Conservation (phyloP, 2,329 filamentous ascomycete genomes). For the Beauveria pseudobassiana region DNA sequence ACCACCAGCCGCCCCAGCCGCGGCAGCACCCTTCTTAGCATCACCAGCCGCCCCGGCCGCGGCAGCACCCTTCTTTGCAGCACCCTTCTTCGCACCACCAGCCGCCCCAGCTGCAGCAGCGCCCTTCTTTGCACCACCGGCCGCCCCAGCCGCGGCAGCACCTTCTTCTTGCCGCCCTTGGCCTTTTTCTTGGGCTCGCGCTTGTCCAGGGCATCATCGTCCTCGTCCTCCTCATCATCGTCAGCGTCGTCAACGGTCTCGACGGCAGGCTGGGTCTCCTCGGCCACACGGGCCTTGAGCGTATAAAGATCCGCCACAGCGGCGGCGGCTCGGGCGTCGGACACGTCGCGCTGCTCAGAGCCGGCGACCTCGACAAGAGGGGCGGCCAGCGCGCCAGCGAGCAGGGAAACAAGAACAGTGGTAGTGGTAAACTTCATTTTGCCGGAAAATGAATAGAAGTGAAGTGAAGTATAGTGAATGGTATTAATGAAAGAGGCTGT, state of each 20-base stretch:
- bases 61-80: not conserved
- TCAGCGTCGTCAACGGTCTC: not conserved
- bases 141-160: no score
- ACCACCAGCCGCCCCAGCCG: no score
- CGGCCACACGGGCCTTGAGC: not conserved
- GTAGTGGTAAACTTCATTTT: constrained; percentile 10
- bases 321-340: not conserved
- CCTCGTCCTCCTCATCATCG: not conserved
- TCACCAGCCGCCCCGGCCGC: no score
- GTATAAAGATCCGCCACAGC: not conserved
- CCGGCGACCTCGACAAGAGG: not conserved
- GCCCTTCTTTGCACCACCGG: not conserved
- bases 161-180: not conserved
- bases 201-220: not conserved
- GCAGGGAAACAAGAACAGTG: not conserved
- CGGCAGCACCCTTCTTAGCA: not conserved
- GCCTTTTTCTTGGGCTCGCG: not conserved
- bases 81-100: not conserved
- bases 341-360: not conserved
- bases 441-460: not conserved
- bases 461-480: no score
- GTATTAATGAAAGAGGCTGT: not conserved
- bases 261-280: not conserved
- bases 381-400: constrained; percentile 6
- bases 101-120: no score